Evolutionary conservation across 1,284 basidiomycete genomes (phyloP), one percentile per base, ranked within the genome.

Genomic region (Ustilago sp.): DNA sequence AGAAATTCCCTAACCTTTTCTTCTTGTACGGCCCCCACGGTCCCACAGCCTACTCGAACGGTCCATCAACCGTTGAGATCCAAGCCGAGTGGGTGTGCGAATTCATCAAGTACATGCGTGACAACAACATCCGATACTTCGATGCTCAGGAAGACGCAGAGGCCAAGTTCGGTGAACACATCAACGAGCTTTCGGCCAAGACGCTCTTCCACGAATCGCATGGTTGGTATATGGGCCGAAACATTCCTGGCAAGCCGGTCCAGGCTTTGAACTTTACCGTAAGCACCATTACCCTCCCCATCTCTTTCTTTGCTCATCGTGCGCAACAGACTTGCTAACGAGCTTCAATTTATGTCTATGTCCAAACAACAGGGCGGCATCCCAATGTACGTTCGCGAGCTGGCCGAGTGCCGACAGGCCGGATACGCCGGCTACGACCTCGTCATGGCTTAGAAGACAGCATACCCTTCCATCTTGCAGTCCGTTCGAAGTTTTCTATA

Each of bases 1-100:
- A n/a, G n/a, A 72, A 73, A 51, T 81, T 79, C 38, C 80, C 80
- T 34, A 82, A 82, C 58, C 59, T 81, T 28, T 80, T 80, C 68
- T 79, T 81, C 65, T 45, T 74, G 8, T 80, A 80, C 55, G 79
- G 80, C 23, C 80, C 79, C 12, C 80, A 81, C 51, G 77, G 74
- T 13, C 69, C 74, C 4, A 75, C 76, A 8, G 72, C 74, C 6
- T 79, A 77, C 59, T 67, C 59, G 32, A 79, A 79, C 36, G 77
- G 74, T 17, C 77, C 77, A 3, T 74, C 70, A 28, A 77, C 77
- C 13, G 69, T 76, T 35, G 77, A 79, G 31, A 62, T 79, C 12
- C 77, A 79, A 59, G 71, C 74, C 5, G 67, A 79, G 31, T 79
- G 74, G 74, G 65, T 76, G 31, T 70, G 67, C 43, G 65, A 76